phyloP scores from a whole-genome alignment of 495 filamentous ascomycete genomes.

The Neurospora discreta region DNA sequence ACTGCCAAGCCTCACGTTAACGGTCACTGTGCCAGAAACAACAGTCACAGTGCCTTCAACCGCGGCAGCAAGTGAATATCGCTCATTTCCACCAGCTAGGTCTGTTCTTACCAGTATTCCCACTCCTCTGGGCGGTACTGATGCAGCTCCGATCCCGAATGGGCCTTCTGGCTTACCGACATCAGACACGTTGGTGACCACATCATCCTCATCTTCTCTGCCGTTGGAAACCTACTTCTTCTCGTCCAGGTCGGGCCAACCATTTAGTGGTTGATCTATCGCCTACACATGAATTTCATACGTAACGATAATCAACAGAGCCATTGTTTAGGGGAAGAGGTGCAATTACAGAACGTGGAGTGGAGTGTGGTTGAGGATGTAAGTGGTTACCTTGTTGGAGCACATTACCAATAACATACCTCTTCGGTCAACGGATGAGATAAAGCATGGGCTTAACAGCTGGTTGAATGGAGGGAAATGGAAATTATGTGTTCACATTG shows the following conservation, averaged over 20 bases:
- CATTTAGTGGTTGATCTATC: background rate
- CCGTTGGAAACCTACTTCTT: background rate
- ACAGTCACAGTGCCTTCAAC: background rate
- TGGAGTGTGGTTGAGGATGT: background rate
- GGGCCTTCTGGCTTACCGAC: background rate
- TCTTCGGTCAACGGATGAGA: background rate
- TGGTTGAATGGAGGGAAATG: background rate
- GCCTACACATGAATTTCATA: background rate
- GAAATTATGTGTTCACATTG: background rate
- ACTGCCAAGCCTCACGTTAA: background rate
- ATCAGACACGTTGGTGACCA: background rate
- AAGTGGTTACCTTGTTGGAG: background rate
- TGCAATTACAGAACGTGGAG: background rate
- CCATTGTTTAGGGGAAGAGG: background rate
- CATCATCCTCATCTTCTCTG: background rate
- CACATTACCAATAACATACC: background rate
- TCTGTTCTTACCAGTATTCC: background rate
- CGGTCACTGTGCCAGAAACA: background rate
- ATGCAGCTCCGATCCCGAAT: background rate
- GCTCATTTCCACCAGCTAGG: background rate
- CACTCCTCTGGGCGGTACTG: background rate
- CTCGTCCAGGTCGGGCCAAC: background rate
- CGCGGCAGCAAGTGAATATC: background rate
- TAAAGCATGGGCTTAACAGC: background rate
- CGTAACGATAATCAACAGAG: background rate